Evolutionary conservation across 768 basidiomycete species (phyloP).

Genomic region (Amanita muscaria): DNA sequence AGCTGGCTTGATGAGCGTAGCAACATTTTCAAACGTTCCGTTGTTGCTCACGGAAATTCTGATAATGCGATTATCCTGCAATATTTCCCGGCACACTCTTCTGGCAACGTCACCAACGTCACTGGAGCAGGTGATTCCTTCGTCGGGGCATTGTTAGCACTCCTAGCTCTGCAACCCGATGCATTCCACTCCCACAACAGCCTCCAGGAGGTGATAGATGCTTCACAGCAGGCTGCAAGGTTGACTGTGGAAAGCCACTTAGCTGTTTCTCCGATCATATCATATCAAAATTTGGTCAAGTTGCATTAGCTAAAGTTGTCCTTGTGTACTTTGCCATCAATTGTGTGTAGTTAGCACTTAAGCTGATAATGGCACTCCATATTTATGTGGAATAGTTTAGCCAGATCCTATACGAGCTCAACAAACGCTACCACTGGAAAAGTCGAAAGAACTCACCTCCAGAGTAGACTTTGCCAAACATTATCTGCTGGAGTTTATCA

Average conservation of each 20-base stretch:
- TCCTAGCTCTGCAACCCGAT: constrained; percentile 36
- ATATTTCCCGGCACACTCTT: constrained; percentile 57
- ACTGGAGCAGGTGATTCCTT: constrained; percentile 93
- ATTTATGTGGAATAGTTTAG: too few relatives aligned
- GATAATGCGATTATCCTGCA: constrained; percentile 51
- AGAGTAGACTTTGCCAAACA: constrained; percentile 6
- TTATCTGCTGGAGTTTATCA: constrained; percentile 44
- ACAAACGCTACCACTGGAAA: too few relatives aligned
- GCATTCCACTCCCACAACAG: constrained; percentile 37
- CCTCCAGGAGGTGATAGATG: constrained; percentile 36
- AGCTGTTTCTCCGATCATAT: constrained; percentile 62
- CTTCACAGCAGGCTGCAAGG: constrained; percentile 59
- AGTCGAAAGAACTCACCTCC: not conserved
- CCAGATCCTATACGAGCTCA: too few relatives aligned
- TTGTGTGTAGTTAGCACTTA: too few relatives aligned
- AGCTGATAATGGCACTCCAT: too few relatives aligned
- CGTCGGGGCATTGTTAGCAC: constrained; percentile 75
- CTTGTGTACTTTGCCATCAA: too few relatives aligned
- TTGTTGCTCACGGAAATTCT: constrained; percentile 42
- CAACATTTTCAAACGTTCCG: constrained; percentile 34
- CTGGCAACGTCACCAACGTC: constrained; percentile 50
- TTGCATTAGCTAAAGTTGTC: not conserved
- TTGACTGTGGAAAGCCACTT: constrained; percentile 46
- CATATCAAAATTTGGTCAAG: constrained; percentile 14
- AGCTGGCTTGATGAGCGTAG: constrained; percentile 45